Evolutionary conservation across 768 basidiomycete species (phyloP).

Genomic region (Albatrellus ellisii): DNA sequence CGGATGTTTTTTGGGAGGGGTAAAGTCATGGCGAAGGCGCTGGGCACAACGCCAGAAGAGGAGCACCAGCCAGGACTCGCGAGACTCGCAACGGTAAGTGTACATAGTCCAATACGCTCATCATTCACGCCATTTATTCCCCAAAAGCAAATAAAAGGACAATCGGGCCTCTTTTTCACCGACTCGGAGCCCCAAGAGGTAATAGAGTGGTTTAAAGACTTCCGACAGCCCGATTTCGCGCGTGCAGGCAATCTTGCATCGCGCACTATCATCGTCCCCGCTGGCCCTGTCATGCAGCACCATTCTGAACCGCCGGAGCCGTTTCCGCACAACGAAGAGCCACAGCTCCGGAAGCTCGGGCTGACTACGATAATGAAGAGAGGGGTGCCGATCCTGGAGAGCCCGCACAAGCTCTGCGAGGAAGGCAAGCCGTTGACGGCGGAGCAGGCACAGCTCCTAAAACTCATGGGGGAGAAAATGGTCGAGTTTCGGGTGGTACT

Average conservation of each 20-base stretch:
- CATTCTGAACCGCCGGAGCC: slow-evolving; percentile 75
- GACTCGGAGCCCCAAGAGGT: slow-evolving; percentile 85
- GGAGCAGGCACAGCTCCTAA: slow-evolving; percentile 88
- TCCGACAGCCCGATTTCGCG: slow-evolving; percentile 83
- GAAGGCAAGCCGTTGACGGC: slow-evolving; percentile 65
- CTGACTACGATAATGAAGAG: slow-evolving; percentile 71
- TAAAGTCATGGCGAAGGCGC: slow-evolving; percentile 90
- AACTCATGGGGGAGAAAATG: slow-evolving; percentile 84
- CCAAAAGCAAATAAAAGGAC: slow-evolving; percentile 81
- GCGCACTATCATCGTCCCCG: slow-evolving; percentile 62
- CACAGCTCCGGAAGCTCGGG: slow-evolving; percentile 88
- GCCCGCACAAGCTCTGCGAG: slow-evolving; percentile 75
- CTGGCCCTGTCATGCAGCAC: slow-evolving; percentile 73
- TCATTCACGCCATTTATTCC: neutral
- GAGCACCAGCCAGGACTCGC: slow-evolving; percentile 73
- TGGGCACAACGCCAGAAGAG: slow-evolving; percentile 77
- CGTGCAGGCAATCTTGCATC: slow-evolving; percentile 74
- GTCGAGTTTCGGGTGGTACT: slow-evolving; percentile 70
- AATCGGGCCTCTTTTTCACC: slow-evolving; percentile 89
- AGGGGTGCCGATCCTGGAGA: slow-evolving; percentile 77
- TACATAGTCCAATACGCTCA: neutral
- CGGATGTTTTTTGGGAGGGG: slow-evolving; percentile 82
- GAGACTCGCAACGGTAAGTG: slow-evolving; percentile 62
- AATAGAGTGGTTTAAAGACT: slow-evolving; percentile 87
- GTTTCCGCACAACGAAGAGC: slow-evolving; percentile 96